Evolutionary conservation across 2,329 filamentous ascomycete species (phyloP).

Genomic region (Apiospora malaysiana): DNA sequence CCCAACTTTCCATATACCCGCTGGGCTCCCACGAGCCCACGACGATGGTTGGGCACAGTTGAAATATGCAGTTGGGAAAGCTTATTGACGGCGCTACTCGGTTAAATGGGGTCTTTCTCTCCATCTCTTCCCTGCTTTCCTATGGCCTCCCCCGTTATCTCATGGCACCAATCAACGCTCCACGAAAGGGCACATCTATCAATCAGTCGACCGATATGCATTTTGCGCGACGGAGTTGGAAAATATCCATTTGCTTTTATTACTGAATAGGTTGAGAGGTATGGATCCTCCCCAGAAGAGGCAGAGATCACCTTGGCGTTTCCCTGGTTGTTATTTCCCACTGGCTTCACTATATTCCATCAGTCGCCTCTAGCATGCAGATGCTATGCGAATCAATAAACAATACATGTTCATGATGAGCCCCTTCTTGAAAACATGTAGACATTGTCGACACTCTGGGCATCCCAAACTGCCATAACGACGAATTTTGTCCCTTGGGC

Average conservation of each 20-base stretch:
- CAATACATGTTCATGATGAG: background rate
- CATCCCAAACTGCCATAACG: background rate
- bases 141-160: background rate
- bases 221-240: slow-evolving; percentile 16
- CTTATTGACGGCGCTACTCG: background rate
- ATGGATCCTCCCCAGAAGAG: slow-evolving; percentile 4
- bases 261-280: background rate
- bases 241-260: slow-evolving; percentile 19
- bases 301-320: slow-evolving; percentile 3
- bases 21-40: background rate
- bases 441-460: no score
- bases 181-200: background rate
- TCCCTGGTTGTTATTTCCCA: background rate
- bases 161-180: background rate
- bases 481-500: background rate
- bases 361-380: background rate
- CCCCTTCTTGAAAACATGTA: background rate
- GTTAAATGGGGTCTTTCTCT: background rate
- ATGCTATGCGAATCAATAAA: background rate
- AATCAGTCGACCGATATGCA: slow-evolving; percentile 7
- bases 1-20: background rate
- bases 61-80: background rate
- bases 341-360: background rate
- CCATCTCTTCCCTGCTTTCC: slow-evolving; percentile 5
- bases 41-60: background rate